Evolutionary conservation across 345 rosid genomes (phyloP).

Genomic region (Erucastrum elatum): DNA sequence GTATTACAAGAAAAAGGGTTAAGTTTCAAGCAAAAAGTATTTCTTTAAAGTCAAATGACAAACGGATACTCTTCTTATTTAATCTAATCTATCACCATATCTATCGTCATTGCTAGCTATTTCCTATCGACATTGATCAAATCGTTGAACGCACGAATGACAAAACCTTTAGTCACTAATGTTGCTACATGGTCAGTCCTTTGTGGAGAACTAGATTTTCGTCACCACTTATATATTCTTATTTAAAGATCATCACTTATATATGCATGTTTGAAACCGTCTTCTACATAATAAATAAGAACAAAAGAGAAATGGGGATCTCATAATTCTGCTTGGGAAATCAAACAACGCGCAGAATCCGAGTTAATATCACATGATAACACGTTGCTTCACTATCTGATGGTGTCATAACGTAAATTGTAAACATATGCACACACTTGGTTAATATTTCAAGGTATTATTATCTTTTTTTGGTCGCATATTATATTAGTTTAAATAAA

Average conservation of each 20-base stretch:
- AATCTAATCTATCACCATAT: background rate
- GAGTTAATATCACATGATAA: conserved; percentile 35
- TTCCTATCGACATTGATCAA: background rate
- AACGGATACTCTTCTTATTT: background rate
- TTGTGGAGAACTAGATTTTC: background rate
- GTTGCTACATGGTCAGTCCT: background rate
- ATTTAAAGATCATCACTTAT: background rate
- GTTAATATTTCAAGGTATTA: background rate
- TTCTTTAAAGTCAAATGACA: background rate
- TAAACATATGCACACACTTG: background rate
- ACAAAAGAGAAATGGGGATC: conserved; percentile 15
- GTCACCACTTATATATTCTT: background rate
- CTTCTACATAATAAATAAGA: conserved; percentile 2
- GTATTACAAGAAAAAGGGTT: background rate
- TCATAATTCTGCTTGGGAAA: conserved; percentile 33
- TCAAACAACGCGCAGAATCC: conserved; percentile 37
- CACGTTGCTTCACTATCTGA: conserved; percentile 31
- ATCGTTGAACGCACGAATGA: too few relatives aligned
- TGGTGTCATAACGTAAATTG: conserved; percentile 9
- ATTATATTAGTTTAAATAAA: background rate
- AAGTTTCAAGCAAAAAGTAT: background rate
- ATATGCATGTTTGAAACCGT: background rate
- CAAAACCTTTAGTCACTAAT: too few relatives aligned
- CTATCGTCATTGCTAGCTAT: background rate
- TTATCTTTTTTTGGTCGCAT: too few relatives aligned